Conservation (phyloP, 495 filamentous ascomycete species). For the Talaromyces trachyspermus region DNA sequence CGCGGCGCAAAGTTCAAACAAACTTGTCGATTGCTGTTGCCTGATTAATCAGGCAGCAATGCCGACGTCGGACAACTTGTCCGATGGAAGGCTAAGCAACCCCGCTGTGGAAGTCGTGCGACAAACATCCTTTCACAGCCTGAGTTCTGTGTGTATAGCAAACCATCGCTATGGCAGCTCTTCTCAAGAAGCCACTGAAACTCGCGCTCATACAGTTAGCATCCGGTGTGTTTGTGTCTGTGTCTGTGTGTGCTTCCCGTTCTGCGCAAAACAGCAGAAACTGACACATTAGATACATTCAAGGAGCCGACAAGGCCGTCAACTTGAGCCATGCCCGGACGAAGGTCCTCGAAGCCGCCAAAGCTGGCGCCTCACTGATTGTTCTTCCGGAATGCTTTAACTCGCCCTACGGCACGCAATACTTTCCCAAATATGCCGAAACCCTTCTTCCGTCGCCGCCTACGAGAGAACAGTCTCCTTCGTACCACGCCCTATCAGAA, state of each 20-base stretch:
- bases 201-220: conserved; percentile 78
- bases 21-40: too few species aligned
- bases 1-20: too few species aligned
- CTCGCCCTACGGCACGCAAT: conserved; percentile 86
- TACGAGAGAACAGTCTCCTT: conserved; percentile 59
- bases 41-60: background rate
- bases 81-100: too few species aligned
- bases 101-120: too few species aligned
- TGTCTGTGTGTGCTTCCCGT: conserved; percentile 3
- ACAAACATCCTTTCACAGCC: too few species aligned
- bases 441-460: conserved; percentile 74
- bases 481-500: conserved; percentile 73
- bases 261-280: background rate
- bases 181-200: conserved; percentile 69
- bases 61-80: background rate
- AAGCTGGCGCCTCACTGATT: conserved; percentile 58
- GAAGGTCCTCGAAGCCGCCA: conserved; percentile 77
- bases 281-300: background rate
- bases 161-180: conserved; percentile 33
- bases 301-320: conserved; percentile 69
- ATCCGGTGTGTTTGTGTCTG: conserved; percentile 45
- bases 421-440: conserved; percentile 90
- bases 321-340: conserved; percentile 77
- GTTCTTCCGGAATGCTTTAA: conserved; percentile 87
- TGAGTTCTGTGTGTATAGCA: too few species aligned